These are phyloP conservation scores for Spatholobus suberectus DNA, from an alignment of 306 rosid genomes.

Conservation along the genomic window DNA sequence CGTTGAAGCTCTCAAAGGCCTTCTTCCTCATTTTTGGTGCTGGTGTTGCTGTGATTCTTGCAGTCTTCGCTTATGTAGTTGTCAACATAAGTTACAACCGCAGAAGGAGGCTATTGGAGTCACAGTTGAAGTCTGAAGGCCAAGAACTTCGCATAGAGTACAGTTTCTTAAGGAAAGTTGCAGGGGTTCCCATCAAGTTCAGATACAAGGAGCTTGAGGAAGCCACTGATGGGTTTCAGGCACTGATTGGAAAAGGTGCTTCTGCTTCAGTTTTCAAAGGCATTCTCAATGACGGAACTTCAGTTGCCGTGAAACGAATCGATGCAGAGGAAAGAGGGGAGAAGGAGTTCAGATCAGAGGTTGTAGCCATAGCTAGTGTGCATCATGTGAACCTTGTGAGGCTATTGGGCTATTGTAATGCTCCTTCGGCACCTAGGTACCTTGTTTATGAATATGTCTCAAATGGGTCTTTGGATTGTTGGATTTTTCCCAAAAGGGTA, in stretches of 20 bases:
- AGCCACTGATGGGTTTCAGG: slow-evolving; percentile 72
- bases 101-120: slow-evolving; percentile 58
- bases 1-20: slow-evolving; percentile 49
- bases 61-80: slow-evolving; percentile 51
- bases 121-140: slow-evolving; percentile 59
- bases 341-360: slow-evolving; percentile 78
- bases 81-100: slow-evolving; percentile 51
- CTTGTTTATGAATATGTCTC: slow-evolving; percentile 73
- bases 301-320: slow-evolving; percentile 77
- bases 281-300: slow-evolving; percentile 71
- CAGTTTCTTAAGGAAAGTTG: slow-evolving; percentile 80
- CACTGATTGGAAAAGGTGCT: slow-evolving; percentile 69
- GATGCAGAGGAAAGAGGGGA: slow-evolving; percentile 64
- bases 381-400: slow-evolving; percentile 81
- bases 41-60: slow-evolving; percentile 55
- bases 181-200: slow-evolving; percentile 82
- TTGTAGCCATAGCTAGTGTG: slow-evolving; percentile 80
- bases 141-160: slow-evolving; percentile 80
- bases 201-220: slow-evolving; percentile 75
- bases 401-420: slow-evolving; percentile 67
- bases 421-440: slow-evolving; percentile 61
- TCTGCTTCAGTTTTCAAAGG: slow-evolving; percentile 90
- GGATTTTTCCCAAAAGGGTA: slow-evolving; percentile 65
- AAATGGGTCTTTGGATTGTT: slow-evolving; percentile 76
- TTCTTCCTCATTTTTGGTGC: slow-evolving; percentile 79